phyloP scores from a whole-genome alignment of 2,329 filamentous ascomycete species.

The Mariannaea elegans region DNA sequence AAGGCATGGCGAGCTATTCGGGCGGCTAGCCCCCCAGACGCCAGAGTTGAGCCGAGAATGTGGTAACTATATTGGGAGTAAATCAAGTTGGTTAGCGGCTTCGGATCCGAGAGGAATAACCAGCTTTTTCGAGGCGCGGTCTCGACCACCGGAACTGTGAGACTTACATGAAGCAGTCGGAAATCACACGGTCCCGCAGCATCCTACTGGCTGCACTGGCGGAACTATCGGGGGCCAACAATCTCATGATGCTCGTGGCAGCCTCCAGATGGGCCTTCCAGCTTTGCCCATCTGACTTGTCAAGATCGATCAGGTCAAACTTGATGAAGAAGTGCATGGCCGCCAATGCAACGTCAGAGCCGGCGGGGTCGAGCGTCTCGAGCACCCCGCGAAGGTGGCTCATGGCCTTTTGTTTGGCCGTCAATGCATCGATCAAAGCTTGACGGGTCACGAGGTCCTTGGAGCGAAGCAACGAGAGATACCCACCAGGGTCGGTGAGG shows the following conservation, averaged over 20 bases:
- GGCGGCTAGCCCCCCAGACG: conserved; percentile 48
- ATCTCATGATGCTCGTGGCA: conserved; percentile 52
- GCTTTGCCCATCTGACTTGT: conserved; percentile 50
- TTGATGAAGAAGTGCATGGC: conserved; percentile 62
- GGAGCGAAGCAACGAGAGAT: conserved; percentile 48
- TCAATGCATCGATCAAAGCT: conserved; percentile 57
- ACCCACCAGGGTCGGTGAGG: conserved; percentile 47
- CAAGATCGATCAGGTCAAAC: conserved; percentile 60
- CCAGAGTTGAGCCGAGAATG: conserved; percentile 51
- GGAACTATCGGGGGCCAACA: conserved; percentile 44
- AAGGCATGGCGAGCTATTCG: conserved; percentile 51
- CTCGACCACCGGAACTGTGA: neutral
- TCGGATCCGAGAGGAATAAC: neutral
- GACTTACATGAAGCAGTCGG: conserved; percentile 58
- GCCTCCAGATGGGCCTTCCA: conserved; percentile 59
- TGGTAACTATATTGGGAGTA: conserved; percentile 47
- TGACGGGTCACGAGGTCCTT: conserved; percentile 49
- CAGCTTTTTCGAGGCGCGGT: neutral
- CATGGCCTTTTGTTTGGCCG: conserved; percentile 58
- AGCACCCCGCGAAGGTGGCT: conserved; percentile 52
- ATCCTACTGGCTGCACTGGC: conserved; percentile 44
- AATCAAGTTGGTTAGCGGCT: conserved; percentile 19
- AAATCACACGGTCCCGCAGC: conserved; percentile 56
- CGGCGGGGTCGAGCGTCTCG: conserved; percentile 49
- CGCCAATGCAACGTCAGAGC: conserved; percentile 57